Evolutionary conservation across 164 flowering plant genomes (phyloP).

Genomic region (Kingdonia uniflora): DNA sequence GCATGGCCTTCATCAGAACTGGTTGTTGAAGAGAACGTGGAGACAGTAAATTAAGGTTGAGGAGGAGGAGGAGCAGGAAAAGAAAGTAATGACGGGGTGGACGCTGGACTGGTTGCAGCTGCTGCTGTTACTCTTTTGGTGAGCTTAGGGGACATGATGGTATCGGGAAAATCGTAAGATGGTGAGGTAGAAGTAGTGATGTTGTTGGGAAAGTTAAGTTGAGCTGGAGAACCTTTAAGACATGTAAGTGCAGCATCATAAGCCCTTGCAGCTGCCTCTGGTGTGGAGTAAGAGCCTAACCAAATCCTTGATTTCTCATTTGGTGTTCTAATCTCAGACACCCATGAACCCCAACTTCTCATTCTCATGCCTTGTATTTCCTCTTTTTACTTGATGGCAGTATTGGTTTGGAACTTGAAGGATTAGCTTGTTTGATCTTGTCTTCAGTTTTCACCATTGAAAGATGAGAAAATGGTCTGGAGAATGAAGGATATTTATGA

Average conservation of each 20-base stretch:
- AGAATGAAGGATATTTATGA: no score
- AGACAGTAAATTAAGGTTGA: no score
- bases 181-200: no score
- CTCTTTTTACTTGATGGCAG: slow-evolving; percentile 20
- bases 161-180: no score
- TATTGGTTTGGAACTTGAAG: slow-evolving; percentile 13
- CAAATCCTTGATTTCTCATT: slow-evolving; percentile 85
- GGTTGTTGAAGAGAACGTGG: no score
- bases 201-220: slow-evolving; percentile 62
- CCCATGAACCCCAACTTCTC: slow-evolving; percentile 99
- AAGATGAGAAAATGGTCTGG: no score
- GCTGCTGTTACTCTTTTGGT: no score
- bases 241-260: slow-evolving; percentile 93
- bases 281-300: slow-evolving; percentile 85
- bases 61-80: no score
- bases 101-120: no score
- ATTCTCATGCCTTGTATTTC: slow-evolving; percentile 91
- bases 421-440: slow-evolving; percentile 16
- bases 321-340: slow-evolving; percentile 92
- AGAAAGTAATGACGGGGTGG: no score
- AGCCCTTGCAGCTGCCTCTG: slow-evolving; percentile 96
- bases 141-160: no score
- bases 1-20: no score
- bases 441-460: slow-evolving; percentile 40
- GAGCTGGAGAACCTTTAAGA: slow-evolving; percentile 76